Base-by-base conservation (phyloP, 2,329 filamentous ascomycete genomes). In the Geosmithia morbida region DNA sequence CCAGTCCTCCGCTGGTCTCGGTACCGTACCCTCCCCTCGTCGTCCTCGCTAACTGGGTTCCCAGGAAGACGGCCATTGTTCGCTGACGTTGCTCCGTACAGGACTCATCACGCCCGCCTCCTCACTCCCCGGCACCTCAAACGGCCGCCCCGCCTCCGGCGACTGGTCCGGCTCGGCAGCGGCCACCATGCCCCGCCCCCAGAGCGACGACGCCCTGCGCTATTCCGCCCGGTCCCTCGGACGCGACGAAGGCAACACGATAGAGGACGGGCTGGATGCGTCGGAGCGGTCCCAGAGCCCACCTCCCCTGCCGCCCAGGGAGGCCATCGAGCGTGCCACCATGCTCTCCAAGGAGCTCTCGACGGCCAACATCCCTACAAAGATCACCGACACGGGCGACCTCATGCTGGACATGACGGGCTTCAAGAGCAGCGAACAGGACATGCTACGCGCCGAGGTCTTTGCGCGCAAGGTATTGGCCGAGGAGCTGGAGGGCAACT, bases 331-430 rank as follows among this genome's bases (percentile, higher is more conserved):
- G 51, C 80, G 92, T 53, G 92, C 92, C 7, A 79, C 85, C 59
- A 80, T 83, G 26, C 72, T 98, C 11, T 95, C 90, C 10, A 85
- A 87, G 60, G 89, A 89, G 61, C 74, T 98, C 2, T 86, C 86
- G 43, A 83, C 80, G 2, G 92, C 85, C 44, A 96, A 97, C 59
- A 97, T 98, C 50, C 87, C 88, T 6, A 92, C 84, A 49, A 83
- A 87, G 53, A 82, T 98, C n/a, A 97, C 85, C 1, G 88, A 94
- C 49, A 84, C 79, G 1, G 92, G 92, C 16, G 92, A 98, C 63
- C 70, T 98, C 48, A 97, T 97, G 88, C 70, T 98, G 46, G 92
- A 98, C 62, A 96, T 98, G 89, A 89, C 88, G 0, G 87, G 87
- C 1, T 96, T 95, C 67, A 97, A 96, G 64, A 86, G 83, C 61